Conservation (phyloP, 495 filamentous ascomycete genomes). For the Beverwykella pulmonaria region DNA sequence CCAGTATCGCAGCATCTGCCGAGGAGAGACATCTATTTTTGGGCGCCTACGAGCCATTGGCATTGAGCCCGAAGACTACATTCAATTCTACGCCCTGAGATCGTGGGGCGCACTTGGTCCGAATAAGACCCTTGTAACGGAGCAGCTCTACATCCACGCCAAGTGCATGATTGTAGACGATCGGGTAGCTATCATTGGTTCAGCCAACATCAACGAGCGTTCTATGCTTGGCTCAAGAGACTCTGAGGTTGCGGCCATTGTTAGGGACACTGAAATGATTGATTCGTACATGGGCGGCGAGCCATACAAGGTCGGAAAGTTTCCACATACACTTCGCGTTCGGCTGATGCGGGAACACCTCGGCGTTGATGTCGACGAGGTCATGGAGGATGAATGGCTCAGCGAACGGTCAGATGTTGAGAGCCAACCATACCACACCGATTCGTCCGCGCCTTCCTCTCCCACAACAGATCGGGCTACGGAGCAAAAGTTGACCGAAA, state of each 20-base stretch:
- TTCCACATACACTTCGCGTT: conserved; percentile 90
- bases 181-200: conserved; percentile 89
- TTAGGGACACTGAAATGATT: conserved; percentile 92
- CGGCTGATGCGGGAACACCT: conserved; percentile 97
- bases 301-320: conserved; percentile 85
- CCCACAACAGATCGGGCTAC: conserved; percentile 43
- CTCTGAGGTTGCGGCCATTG: conserved; percentile 87
- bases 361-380: conserved; percentile 89
- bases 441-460: conserved; percentile 46
- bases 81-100: conserved; percentile 90
- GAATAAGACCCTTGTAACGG: conserved; percentile 79
- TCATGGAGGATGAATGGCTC: conserved; percentile 77
- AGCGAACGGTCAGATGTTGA: conserved; percentile 42
- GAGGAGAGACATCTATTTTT: conserved; percentile 91
- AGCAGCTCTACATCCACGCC: conserved; percentile 97
- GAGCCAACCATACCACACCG: conserved; percentile 53
- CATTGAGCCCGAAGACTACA: conserved; percentile 96
- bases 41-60: conserved; percentile 76
- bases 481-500: conserved; percentile 58
- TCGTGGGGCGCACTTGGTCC: conserved; percentile 93
- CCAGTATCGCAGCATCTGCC: conserved; percentile 95
- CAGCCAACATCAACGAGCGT: conserved; percentile 98
- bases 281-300: conserved; percentile 88
- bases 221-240: conserved; percentile 92
- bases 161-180: conserved; percentile 98